Evolutionary conservation across 1,284 basidiomycete species (phyloP), one percentile per base, ranked within the genome.

Genomic region (Pisolithus thermaeus): DNA sequence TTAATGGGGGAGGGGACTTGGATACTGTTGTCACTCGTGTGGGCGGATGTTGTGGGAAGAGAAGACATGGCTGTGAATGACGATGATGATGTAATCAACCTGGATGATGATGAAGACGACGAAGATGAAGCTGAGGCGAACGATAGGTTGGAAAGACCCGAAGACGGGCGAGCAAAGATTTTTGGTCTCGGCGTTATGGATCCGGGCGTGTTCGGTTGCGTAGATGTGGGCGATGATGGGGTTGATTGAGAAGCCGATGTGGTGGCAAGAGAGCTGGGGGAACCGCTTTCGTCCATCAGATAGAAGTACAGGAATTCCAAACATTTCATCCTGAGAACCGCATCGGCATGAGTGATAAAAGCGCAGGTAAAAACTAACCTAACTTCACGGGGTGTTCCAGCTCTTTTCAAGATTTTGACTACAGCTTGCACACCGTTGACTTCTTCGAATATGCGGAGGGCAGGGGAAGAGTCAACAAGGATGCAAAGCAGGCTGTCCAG

Each of bases 221-320:
- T 70, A 9, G 67, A 59, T 39, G 69, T 59, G 2, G 67, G 62
- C 5, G 68, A 65, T 12, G 57, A 58, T 1, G 61, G 59, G 0
- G 58, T 58, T n/a, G 61, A 59, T 5, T 61, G 49, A 7, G 56
- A 52, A 44, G 46, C 59, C 0, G 18, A 56, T 39, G 20, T 36
- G 6, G 45, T 32, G 11, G 35, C 20, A n/a, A 43, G 36, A n/a
- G 20, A 39, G 25, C n/a, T 39, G 3, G 55, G 52, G 2, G 70
- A 58, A 16, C 70, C 62, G 0, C 76, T 76, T 65, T 95, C 92
- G 54, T 93, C 92, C 48, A 93, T 73, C 4, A 96, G 76, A 65
- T 95, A 96, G 65, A 93, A 95, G 67, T 94, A 94, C 4, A 96
- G 71, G 61, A 95, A 92, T 64, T 95, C 92, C 23, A 95, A 76